These are phyloP conservation scores for Hypoxylon sp. DNA, from an alignment of 2,329 filamentous ascomycete species.

Conservation along the genomic window DNA sequence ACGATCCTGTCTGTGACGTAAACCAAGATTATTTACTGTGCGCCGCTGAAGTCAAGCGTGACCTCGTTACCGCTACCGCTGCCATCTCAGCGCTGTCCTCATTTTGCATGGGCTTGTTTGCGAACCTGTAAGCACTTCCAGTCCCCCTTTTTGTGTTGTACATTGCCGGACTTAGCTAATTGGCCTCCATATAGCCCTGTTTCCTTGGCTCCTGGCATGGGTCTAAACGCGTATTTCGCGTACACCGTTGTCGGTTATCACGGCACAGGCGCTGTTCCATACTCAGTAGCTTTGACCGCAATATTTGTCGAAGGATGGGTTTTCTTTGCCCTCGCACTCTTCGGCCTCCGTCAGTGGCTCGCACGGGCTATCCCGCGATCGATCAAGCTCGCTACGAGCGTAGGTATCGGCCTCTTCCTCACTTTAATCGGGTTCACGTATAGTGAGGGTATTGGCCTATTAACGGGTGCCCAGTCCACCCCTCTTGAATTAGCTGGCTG, in stretches of 20 bases:
- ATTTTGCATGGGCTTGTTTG: conserved; percentile 87
- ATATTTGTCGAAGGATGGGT: conserved; percentile 92
- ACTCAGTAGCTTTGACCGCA: conserved; percentile 82
- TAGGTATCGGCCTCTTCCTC: conserved; percentile 88
- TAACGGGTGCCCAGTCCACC: conserved; percentile 77
- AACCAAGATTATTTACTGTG: conserved; percentile 76
- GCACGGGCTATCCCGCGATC: conserved; percentile 85
- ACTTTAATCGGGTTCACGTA: conserved; percentile 84
- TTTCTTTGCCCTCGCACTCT: conserved; percentile 83
- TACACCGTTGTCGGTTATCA: conserved; percentile 81
- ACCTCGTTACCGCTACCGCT: conserved; percentile 87
- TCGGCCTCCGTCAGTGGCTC: conserved; percentile 90
- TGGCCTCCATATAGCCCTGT: conserved; percentile 65
- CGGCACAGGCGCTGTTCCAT: conserved; percentile 80
- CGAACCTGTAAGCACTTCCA: conserved; percentile 74
- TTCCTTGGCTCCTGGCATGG: conserved; percentile 81
- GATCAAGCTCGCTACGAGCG: conserved; percentile 89
- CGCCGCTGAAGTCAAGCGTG: conserved; percentile 75
- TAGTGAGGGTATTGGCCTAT: conserved; percentile 83
- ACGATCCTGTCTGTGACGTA: conserved; percentile 67
- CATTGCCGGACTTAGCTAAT: conserved; percentile 8
- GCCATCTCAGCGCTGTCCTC: conserved; percentile 84
- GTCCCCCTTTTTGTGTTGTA: not conserved
- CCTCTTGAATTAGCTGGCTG: conserved; percentile 85
- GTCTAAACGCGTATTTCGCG: conserved; percentile 89